Base-by-base conservation (phyloP, 352 stramenopile genomes). In the Globisporangium polare region DNA sequence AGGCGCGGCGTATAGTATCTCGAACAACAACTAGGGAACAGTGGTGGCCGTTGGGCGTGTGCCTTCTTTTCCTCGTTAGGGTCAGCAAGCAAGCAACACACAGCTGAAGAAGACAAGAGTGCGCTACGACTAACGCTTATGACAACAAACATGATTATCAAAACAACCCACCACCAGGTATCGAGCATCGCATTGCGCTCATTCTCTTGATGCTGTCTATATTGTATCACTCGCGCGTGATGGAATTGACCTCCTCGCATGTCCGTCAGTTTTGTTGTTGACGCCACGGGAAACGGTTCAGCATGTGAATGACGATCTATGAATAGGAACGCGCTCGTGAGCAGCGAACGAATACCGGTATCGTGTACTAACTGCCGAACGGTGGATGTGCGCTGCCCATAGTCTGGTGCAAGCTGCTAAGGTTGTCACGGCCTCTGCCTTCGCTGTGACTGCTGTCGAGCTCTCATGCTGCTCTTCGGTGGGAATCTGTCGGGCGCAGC, bases 391-490 rank as follows among this genome's bases (percentile, higher is more conserved):
- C 29, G 29, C 4, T 33, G 29, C 29, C 29, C 8, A 33, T 4
- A 33, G 29, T 33, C 29, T 4, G 8, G 29, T 33, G 29, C 29
- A n/a, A 13, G 41, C 37, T 42, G 31, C 31, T 27, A 5, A 39
- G 47, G 20, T 18, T 17, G 24, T n/a, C n/a, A 17, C 33, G 29
- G 6, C 26, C 20, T 26, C 4, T 27, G 1, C 41, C 41, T 3
- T 46, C 17, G 6, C 5, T 17, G 26, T 20, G 1, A 12, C 15
- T 15, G 17, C 3, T 20, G 18, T 18, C 17, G 35, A 26, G 41
- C 39, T 39, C 22, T 7, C 22, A 89, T 88, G 76, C 65, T 92
- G 64, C 68, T 92, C 43, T 92, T 91, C 68, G 81, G 83, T 27
- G 81, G 80, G 10, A 88, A 68, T 46, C 68, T 92, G 49, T 75